Conservation (phyloP, 805 yeast genomes). For the Scheffersomyces amazonensis region DNA sequence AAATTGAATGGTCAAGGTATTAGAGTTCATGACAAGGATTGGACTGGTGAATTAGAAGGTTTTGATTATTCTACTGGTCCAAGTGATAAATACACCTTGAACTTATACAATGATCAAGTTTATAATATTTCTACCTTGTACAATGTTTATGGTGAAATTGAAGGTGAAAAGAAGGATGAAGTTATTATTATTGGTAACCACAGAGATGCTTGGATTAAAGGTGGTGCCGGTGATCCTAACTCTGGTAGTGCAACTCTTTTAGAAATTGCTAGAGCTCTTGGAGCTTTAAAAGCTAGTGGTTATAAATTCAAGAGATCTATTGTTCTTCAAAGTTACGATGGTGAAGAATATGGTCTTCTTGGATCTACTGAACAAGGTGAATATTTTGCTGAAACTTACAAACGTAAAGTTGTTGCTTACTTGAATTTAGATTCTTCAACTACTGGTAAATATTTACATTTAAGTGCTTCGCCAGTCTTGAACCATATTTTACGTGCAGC, state of each 20-base stretch:
- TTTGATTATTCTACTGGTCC: slow-evolving; percentile 41
- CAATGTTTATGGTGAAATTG: slow-evolving; percentile 44
- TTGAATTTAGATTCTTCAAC: slow-evolving; percentile 53
- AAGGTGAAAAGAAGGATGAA: slow-evolving; percentile 37
- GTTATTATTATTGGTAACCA: slow-evolving; percentile 44
- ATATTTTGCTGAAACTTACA: slow-evolving; percentile 36
- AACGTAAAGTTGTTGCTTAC: slow-evolving; percentile 46
- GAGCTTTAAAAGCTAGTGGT: slow-evolving; percentile 33
- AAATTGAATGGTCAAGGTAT: slow-evolving; percentile 37
- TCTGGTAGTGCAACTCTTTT: slow-evolving; percentile 42
- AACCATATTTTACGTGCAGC: slow-evolving; percentile 42
- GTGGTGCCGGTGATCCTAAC: slow-evolving; percentile 48
- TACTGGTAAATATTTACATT: slow-evolving; percentile 46
- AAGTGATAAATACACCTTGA: slow-evolving; percentile 29
- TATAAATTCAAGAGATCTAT: slow-evolving; percentile 38
- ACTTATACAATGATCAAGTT: slow-evolving; percentile 39
- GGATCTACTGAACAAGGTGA: slow-evolving; percentile 61
- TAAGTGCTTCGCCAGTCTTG: slow-evolving; percentile 58
- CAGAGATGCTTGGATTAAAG: slow-evolving; percentile 47
- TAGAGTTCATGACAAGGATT: slow-evolving; percentile 21
- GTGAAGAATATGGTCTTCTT: slow-evolving; percentile 48
- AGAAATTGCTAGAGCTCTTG: slow-evolving; percentile 42
- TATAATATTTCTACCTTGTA: slow-evolving; percentile 39
- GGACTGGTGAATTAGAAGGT: slow-evolving; percentile 41
- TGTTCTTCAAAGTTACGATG: slow-evolving; percentile 39